Percentiles rank a stretch among this genome's conserved stretches.
Conservation (phyloP, 768 basidiomycete species). For the Saitozyma sp. region DNA sequence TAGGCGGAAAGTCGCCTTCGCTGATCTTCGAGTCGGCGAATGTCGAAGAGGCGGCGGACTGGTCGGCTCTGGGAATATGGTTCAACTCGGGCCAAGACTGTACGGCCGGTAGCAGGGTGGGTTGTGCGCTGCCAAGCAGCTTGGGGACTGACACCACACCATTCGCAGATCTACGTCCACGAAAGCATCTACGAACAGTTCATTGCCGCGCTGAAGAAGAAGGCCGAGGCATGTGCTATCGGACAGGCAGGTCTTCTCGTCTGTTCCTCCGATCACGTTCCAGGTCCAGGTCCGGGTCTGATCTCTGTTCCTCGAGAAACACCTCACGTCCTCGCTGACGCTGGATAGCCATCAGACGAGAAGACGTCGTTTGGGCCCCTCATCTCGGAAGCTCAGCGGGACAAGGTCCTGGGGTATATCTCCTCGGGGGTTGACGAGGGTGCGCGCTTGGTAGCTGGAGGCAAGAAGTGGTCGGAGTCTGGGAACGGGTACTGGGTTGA, state of each 20-base stretch:
- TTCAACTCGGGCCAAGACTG: constrained; percentile 79
- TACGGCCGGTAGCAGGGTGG: constrained; percentile 71
- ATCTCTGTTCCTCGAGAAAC: too few relatives aligned
- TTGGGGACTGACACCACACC: too few relatives aligned
- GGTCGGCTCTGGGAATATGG: constrained; percentile 73
- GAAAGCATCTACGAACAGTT: constrained; percentile 76
- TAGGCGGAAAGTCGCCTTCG: constrained; percentile 74
- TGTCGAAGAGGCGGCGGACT: constrained; percentile 74
- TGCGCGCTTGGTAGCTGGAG: constrained; percentile 67
- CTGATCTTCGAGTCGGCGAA: constrained; percentile 83
- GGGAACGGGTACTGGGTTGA: constrained; percentile 82
- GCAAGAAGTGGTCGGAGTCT: constrained; percentile 60
- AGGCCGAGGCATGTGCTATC: constrained; percentile 43
- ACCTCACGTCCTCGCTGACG: constrained; percentile 3
- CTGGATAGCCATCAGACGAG: constrained; percentile 44
- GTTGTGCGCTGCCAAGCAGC: not conserved
- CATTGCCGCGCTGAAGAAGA: constrained; percentile 53
- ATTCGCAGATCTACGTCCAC: constrained; percentile 61
- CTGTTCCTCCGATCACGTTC: not conserved
- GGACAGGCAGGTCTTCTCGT: constrained; percentile 30
- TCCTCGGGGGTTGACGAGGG: constrained; percentile 70
- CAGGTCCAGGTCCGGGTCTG: not conserved
- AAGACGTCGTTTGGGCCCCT: constrained; percentile 49
- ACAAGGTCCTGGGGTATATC: constrained; percentile 70
- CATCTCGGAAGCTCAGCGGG: constrained; percentile 47